A percentile compares a stretch with the other conserved stretches of the same genome.
Conservation (phyloP, 345 rosid species). For the Eucalyptus shirleyi region DNA sequence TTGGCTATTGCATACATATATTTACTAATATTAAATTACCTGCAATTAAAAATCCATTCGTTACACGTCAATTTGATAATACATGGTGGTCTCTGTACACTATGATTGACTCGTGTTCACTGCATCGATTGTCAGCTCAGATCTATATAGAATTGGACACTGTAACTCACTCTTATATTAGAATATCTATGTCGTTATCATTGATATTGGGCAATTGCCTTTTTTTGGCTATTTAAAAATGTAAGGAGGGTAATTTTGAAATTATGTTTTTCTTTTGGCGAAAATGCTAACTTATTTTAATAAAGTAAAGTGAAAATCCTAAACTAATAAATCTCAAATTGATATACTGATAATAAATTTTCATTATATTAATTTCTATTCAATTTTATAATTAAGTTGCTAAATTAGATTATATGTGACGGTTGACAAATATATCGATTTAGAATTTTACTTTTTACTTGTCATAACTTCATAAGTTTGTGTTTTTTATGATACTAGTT, state of each 20-base stretch:
- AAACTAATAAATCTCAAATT: fast-evolving
- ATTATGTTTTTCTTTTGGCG: no score
- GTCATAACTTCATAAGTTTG: no score
- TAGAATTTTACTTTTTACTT: fast-evolving
- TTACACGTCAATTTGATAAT: fast-evolving
- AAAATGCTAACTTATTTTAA: no score
- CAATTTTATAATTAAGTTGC: no score
- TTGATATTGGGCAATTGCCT: neutral
- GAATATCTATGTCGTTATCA: neutral
- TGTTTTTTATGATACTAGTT: no score
- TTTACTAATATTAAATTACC: fast-evolving
- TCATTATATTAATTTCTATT: no score
- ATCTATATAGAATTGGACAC: fast-evolving
- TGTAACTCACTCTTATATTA: neutral
- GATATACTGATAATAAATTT: fast-evolving
- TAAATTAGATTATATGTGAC: no score
- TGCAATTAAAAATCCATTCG: fast-evolving
- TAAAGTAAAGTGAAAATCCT: no score
- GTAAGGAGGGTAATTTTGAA: neutral
- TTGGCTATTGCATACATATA: neutral
- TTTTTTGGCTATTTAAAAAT: neutral
- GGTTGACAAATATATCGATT: fast-evolving
- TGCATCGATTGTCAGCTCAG: fast-evolving
- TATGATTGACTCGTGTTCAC: fast-evolving
- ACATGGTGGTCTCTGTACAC: fast-evolving